Evolutionary conservation across 2,329 filamentous ascomycete genomes (phyloP), one percentile per base, ranked within the genome.

Genomic region (Penicillium expansum): DNA sequence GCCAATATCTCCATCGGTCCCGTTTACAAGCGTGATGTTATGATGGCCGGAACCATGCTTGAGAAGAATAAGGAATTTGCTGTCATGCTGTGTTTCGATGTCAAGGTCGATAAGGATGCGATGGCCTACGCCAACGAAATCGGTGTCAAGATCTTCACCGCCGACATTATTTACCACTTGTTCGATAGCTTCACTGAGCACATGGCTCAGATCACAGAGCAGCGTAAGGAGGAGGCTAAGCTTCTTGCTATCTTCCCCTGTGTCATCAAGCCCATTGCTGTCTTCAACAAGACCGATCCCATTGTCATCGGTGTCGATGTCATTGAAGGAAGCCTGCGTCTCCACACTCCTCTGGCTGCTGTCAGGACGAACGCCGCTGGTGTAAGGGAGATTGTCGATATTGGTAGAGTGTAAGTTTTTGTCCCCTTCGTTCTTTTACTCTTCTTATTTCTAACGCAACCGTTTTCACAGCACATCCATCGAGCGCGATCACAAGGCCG

Each of bases 71-170:
- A 91, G 64, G 92, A 99, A 72, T 95, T 88, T 67, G 94, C 94
- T n/a, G 91, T 97, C 73, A 99, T 99, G 94, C 86, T 99, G 49
- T 97, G 94, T 76, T 99, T 99, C 83, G 95, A 99, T 74, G 94
- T 99, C 78, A 97, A 97, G 80, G 91, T 99, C 16, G 94, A 99
- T 79, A 97, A 96, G 76, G 94, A 99, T 72, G 94, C 94, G 0
- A 86, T 89, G 64, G 83, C 85, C 10, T 96, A 97, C 68, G 94
- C 94, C 11, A 91, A 97, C 18, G 92, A 97, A 56, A 87, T 96
- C 61, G 92, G 92, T 50, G 90, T 99, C 79, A 97, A 96, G 82
- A 90, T 99, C 68, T 99, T 99, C 80, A 96, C 91, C 3, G 94
- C 95, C 3, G 93, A 99, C 76, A 99, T 99, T 68, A 99, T 99